phyloP scores from a whole-genome alignment of 352 stramenopile species.

The Pythium folliculosum region DNA sequence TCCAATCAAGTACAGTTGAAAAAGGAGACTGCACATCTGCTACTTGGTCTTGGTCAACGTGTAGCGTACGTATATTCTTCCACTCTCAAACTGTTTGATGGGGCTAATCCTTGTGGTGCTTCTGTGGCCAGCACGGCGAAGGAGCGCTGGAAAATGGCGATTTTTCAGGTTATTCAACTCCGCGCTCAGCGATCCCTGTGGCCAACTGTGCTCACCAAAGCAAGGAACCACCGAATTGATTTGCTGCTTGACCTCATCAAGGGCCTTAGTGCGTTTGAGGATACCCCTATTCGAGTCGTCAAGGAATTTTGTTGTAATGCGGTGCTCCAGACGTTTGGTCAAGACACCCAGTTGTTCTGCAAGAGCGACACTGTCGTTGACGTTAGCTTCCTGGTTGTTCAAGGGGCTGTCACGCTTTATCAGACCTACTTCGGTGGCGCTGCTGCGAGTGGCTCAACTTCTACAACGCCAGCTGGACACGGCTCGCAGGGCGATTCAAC shows the following conservation, averaged over 20 bases:
- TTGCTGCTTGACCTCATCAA: constrained; percentile 41
- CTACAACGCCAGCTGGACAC: not conserved
- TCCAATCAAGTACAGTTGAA: not conserved
- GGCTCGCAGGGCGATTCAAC: constrained; percentile 5
- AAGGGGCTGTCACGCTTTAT: constrained; percentile 39
- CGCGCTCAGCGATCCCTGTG: constrained; percentile 37
- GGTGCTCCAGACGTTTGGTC: constrained; percentile 32
- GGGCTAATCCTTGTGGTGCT: too few relatives aligned
- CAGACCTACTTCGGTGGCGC: constrained; percentile 29
- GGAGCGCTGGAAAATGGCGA: constrained; percentile 38
- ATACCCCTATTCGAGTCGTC: constrained; percentile 21
- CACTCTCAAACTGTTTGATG: too few relatives aligned
- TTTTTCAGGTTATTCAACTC: constrained; percentile 39
- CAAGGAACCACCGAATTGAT: constrained; percentile 37
- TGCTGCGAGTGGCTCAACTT: not conserved
- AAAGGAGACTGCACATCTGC: not conserved
- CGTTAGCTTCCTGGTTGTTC: constrained; percentile 41
- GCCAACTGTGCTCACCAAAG: constrained; percentile 36
- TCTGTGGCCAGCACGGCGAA: constrained; percentile 19
- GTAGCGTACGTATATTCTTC: constrained; percentile 11
- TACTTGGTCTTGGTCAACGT: constrained; percentile 23
- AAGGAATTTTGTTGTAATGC: constrained; percentile 37
- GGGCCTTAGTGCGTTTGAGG: constrained; percentile 34
- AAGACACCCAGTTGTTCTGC: constrained; percentile 38
- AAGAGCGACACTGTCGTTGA: constrained; percentile 33